Evolutionary conservation across 495 filamentous ascomycete species (phyloP).

Genomic region (Durotheca rogersii): DNA sequence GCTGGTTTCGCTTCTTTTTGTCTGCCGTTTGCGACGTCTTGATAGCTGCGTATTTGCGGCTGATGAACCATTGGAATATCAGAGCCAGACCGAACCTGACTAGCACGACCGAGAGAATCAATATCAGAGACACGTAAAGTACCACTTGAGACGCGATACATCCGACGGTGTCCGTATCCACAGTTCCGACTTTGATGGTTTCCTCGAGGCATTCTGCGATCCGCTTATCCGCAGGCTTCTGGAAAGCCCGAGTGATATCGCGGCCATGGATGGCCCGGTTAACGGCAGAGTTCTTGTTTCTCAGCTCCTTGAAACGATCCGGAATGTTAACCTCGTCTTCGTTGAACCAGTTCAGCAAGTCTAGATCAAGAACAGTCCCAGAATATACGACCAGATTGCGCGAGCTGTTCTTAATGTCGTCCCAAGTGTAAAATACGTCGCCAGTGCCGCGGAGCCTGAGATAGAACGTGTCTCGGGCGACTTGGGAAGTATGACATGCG

Average conservation of each 20-base stretch:
- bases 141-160: constrained; percentile 98
- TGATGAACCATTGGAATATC: constrained; percentile 93
- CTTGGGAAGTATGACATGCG: constrained; percentile 77
- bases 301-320: constrained; percentile 73
- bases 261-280: constrained; percentile 80
- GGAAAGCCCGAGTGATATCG: constrained; percentile 87
- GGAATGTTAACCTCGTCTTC: constrained; percentile 77
- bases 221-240: constrained; percentile 71
- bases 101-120: constrained; percentile 87
- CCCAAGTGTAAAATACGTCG: constrained; percentile 92
- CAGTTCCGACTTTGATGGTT: constrained; percentile 91
- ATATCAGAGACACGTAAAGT: constrained; percentile 87
- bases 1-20: constrained; percentile 76
- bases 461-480: constrained; percentile 74
- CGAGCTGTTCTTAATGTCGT: constrained; percentile 83
- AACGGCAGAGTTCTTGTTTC: constrained; percentile 45
- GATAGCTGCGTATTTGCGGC: constrained; percentile 73
- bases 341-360: constrained; percentile 91
- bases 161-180: constrained; percentile 94
- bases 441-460: constrained; percentile 55
- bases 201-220: constrained; percentile 83
- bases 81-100: constrained; percentile 89
- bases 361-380: constrained; percentile 89
- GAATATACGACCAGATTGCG: constrained; percentile 92
- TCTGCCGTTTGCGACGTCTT: constrained; percentile 72